Percentiles rank a stretch among this genome's conserved stretches.
These are phyloP conservation scores for Logfia minima DNA, from an alignment of 129 eudicot genomes.

Conservation along the genomic window DNA sequence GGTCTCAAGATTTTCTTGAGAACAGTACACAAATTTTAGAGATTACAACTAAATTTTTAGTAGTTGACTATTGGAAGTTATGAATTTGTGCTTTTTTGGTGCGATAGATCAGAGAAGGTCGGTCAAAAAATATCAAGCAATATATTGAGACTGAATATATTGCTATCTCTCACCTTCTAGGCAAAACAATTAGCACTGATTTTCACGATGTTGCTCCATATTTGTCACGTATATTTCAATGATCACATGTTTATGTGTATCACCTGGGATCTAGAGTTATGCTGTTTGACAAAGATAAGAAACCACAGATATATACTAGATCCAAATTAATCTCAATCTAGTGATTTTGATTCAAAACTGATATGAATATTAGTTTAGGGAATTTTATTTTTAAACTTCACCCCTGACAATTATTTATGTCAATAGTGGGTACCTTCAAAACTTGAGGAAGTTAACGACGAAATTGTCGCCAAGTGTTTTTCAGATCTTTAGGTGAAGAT, in stretches of 20 bases:
- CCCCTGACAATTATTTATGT: not conserved
- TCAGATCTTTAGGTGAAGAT: slow-evolving; percentile 11
- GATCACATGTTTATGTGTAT: slow-evolving; percentile 5
- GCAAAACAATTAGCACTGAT: slow-evolving; percentile 26
- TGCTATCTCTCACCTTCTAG: slow-evolving; percentile 30
- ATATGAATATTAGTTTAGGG: too few relatives aligned
- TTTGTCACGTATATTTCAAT: not conserved
- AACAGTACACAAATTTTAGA: slow-evolving; percentile 24
- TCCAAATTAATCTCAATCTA: slow-evolving; percentile 7
- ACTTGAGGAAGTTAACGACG: slow-evolving; percentile 32
- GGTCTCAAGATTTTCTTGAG: slow-evolving; percentile 44
- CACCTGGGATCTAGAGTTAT: slow-evolving; percentile 42
- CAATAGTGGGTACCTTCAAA: slow-evolving; percentile 33
- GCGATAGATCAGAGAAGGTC: slow-evolving; percentile 38
- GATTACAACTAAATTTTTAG: not conserved
- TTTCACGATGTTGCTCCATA: slow-evolving; percentile 31
- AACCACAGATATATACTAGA: slow-evolving; percentile 30
- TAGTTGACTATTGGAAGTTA: not conserved
- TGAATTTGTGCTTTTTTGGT: not conserved
- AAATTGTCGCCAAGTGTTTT: slow-evolving; percentile 29
- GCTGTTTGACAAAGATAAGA: slow-evolving; percentile 42
- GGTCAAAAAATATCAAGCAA: slow-evolving; percentile 24
- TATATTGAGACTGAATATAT: slow-evolving; percentile 32
- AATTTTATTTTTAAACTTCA: too few relatives aligned
- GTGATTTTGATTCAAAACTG: not conserved